Conservation (phyloP, 805 yeast genomes). For the Torulaspora quercuum region DNA sequence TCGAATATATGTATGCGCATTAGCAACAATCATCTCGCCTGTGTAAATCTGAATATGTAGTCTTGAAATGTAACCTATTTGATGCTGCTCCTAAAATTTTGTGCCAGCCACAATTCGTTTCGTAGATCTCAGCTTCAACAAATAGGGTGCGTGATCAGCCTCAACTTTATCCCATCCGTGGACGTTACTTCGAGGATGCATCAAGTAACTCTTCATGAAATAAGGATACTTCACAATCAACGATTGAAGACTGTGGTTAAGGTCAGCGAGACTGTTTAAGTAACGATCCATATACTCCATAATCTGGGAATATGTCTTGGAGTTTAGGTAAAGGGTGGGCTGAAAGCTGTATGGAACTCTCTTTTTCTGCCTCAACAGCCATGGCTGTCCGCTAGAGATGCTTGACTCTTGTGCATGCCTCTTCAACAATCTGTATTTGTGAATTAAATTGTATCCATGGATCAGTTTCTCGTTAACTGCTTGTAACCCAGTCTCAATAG, state of each 20-base stretch:
- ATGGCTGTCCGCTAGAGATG: constrained; percentile 17
- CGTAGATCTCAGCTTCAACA: constrained; percentile 20
- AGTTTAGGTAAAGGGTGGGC: constrained; percentile 32
- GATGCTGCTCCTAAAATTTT: constrained; percentile 7
- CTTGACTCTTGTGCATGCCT: constrained; percentile 17
- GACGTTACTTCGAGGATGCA: constrained; percentile 26
- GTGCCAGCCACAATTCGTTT: constrained; percentile 14
- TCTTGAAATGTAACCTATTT: no score
- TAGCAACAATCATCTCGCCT: no score
- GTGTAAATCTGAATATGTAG: no score
- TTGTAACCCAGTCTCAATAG: constrained; percentile 33
- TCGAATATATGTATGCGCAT: no score
- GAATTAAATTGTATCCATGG: constrained; percentile 38
- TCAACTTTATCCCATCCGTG: constrained; percentile 28
- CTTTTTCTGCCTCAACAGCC: constrained; percentile 25
- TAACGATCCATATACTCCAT: constrained; percentile 27
- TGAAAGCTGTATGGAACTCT: constrained; percentile 18
- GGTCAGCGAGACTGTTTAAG: constrained; percentile 19
- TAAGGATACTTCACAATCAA: constrained; percentile 32
- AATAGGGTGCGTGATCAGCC: constrained; percentile 15
- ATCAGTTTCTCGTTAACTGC: constrained; percentile 36
- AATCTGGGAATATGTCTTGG: constrained; percentile 18
- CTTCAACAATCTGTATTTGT: constrained; percentile 26
- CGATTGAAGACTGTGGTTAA: constrained; percentile 16
- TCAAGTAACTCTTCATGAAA: constrained; percentile 33